phyloP scores from a whole-genome alignment of 176 grass and related monocot genomes.

The Paspalum vaginatum region DNA sequence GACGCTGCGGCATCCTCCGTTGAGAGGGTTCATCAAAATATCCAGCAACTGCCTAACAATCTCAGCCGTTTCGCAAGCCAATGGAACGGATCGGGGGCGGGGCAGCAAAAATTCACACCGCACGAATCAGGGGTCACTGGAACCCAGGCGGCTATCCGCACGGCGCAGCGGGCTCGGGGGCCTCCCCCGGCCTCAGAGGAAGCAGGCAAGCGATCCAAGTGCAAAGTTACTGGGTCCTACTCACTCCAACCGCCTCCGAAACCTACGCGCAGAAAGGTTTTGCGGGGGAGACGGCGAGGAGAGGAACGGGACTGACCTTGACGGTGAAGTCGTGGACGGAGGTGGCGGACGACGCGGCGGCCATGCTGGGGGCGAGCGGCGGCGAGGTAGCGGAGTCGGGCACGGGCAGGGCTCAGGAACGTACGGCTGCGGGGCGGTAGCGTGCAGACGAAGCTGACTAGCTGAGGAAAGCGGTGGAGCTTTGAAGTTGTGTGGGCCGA shows the following conservation, averaged over 20 bases:
- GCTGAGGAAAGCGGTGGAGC: not conserved
- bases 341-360: conserved; percentile 63
- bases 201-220: not conserved
- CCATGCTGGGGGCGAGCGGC: conserved; percentile 52
- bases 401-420: not conserved
- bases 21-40: too few relatives aligned
- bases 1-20: not conserved
- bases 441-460: conserved; percentile 10
- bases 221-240: not conserved
- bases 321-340: conserved; percentile 93
- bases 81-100: not conserved
- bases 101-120: not conserved
- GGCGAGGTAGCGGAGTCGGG: not conserved
- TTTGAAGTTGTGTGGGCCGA: conserved; percentile 22
- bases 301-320: conserved; percentile 57
- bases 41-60: not conserved
- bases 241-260: not conserved
- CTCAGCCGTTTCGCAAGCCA: not conserved
- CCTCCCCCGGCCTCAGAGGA: not conserved
- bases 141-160: not conserved
- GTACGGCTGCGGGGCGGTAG: conserved; percentile 12
- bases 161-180: not conserved
- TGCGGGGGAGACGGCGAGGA: not conserved
- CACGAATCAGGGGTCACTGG: not conserved
- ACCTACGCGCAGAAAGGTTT: not conserved